Evolutionary conservation across 345 rosid species (phyloP).

Genomic region (Eucalyptus pauciflora): DNA sequence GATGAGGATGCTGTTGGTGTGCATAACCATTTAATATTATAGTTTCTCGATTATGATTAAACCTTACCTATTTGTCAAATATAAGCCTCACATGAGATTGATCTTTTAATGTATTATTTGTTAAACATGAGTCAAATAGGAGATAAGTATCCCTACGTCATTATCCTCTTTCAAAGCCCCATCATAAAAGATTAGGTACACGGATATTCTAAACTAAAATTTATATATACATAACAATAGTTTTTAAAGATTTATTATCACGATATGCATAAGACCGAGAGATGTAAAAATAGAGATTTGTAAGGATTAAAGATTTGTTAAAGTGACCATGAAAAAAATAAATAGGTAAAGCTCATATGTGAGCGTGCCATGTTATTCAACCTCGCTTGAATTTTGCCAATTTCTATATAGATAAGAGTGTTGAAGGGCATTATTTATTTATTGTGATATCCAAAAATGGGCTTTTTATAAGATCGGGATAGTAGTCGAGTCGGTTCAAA

Average conservation of each 20-base stretch:
- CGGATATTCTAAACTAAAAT: background rate
- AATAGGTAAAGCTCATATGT: background rate
- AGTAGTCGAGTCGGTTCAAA: background rate
- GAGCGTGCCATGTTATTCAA: background rate
- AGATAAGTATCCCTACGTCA: background rate
- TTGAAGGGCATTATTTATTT: background rate
- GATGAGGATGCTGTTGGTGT: too few species aligned
- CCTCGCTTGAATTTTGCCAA: background rate
- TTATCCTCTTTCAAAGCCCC: background rate
- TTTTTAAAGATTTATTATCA: background rate
- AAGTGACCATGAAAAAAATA: background rate
- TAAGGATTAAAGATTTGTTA: too few species aligned
- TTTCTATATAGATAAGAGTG: background rate
- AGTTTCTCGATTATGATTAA: background rate
- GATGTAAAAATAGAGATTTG: too few species aligned
- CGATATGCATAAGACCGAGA: too few species aligned
- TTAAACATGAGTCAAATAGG: background rate
- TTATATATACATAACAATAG: too few species aligned
- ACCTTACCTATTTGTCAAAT: background rate
- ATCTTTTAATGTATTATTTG: background rate
- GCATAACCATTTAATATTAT: background rate
- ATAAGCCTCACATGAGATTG: background rate
- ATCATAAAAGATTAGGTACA: too few species aligned
- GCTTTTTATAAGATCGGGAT: background rate
- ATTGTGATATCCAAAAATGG: background rate